Evolutionary conservation across 192 early-diverging fungal genomes (phyloP).

Genomic region (Coemansia sp.): DNA sequence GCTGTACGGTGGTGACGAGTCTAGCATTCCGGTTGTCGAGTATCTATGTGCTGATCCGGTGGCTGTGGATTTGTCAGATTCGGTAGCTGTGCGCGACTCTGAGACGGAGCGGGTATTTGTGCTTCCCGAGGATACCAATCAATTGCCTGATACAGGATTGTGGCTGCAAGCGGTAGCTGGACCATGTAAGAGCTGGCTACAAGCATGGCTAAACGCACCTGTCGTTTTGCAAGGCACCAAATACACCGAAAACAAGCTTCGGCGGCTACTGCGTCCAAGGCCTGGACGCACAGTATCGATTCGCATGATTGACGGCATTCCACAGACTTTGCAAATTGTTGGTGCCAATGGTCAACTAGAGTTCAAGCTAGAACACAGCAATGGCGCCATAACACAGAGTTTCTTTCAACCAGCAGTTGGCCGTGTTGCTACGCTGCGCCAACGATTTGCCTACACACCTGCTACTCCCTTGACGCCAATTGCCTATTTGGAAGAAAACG

Average conservation of each 20-base stretch:
- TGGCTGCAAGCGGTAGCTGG: slow-evolving; percentile 78
- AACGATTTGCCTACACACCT: slow-evolving; percentile 12
- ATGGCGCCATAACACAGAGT: slow-evolving; percentile 53
- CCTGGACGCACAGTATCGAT: slow-evolving; percentile 42
- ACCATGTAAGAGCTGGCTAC: slow-evolving; percentile 72
- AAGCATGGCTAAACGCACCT: slow-evolving; percentile 70
- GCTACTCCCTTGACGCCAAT: slow-evolving; percentile 14
- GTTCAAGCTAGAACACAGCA: slow-evolving; percentile 77
- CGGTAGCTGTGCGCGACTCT: neutral
- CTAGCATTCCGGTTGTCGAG: slow-evolving; percentile 73
- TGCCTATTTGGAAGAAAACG: neutral
- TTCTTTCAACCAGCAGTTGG: slow-evolving; percentile 43
- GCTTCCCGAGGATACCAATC: neutral
- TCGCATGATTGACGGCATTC: neutral
- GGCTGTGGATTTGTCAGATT: neutral
- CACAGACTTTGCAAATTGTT: neutral
- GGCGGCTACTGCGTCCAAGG: slow-evolving; percentile 60
- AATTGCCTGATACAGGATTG: slow-evolving; percentile 25
- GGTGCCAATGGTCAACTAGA: slow-evolving; percentile 63
- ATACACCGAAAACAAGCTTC: slow-evolving; percentile 60
- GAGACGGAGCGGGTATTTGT: slow-evolving; percentile 7
- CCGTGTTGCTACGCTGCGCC: slow-evolving; percentile 35
- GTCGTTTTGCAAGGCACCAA: slow-evolving; percentile 69
- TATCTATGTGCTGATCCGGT: slow-evolving; percentile 59
- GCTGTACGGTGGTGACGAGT: slow-evolving; percentile 64